Conservation (phyloP, 768 basidiomycete genomes). For the Kwoniella dejecticola region DNA sequence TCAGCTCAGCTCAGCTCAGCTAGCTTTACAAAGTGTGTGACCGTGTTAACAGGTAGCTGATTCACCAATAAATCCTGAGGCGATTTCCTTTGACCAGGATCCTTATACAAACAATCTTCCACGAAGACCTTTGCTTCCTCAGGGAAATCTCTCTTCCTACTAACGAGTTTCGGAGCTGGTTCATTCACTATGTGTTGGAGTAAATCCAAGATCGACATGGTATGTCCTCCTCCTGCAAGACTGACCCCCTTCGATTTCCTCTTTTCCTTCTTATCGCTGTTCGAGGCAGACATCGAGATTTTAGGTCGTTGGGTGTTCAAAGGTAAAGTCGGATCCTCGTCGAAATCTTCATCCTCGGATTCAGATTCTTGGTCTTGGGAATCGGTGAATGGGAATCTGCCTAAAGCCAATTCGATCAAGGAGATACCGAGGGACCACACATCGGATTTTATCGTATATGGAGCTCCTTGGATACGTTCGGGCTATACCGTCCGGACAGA, state of each 20-base stretch:
- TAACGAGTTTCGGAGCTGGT: constrained; percentile 81
- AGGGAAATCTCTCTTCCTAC: constrained; percentile 67
- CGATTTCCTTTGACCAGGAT: constrained; percentile 76
- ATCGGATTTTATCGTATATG: constrained; percentile 98
- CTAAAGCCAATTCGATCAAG: constrained; percentile 92
- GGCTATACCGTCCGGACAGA: constrained; percentile 63
- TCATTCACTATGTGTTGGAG: constrained; percentile 99
- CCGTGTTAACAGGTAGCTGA: too few species aligned
- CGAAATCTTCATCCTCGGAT: constrained; percentile 19
- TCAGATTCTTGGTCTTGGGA: constrained; percentile 39
- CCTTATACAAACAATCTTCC: constrained; percentile 86
- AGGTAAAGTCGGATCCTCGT: constrained; percentile 44
- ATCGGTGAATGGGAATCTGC: constrained; percentile 89
- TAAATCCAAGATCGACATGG: constrained; percentile 95
- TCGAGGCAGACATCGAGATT: constrained; percentile 47
- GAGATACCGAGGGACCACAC: constrained; percentile 99
- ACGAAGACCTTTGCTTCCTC: constrained; percentile 78
- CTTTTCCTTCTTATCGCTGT: constrained; percentile 72
- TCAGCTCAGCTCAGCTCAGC: background rate
- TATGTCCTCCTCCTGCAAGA: constrained; percentile 91
- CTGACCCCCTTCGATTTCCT: constrained; percentile 76
- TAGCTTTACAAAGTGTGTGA: background rate
- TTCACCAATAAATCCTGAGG: constrained; percentile 74
- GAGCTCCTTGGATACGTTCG: constrained; percentile 97
- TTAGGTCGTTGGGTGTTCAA: constrained; percentile 46